These are phyloP conservation scores for Plectosphaerella cucumerina DNA, from an alignment of 2,329 filamentous ascomycete species.

Conservation along the genomic window DNA sequence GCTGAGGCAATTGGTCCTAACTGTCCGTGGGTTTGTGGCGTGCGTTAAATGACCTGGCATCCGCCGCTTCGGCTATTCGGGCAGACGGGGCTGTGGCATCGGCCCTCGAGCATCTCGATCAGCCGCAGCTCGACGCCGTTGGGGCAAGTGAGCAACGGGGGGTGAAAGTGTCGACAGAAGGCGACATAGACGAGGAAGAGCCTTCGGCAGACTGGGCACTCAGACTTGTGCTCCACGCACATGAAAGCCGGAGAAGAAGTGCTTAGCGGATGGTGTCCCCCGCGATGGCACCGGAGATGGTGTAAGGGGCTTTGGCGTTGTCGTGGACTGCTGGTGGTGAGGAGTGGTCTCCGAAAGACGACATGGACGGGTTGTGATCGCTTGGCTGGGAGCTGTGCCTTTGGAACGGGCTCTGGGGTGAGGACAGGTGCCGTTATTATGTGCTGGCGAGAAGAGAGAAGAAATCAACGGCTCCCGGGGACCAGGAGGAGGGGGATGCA, in stretches of 20 bases:
- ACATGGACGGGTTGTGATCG: conserved; percentile 9
- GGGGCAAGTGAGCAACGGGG: conserved; percentile 44
- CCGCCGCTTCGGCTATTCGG: conserved; percentile 54
- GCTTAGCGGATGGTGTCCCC: background rate
- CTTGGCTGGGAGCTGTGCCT: too few species aligned
- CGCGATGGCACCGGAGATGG: background rate
- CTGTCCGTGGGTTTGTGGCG: background rate
- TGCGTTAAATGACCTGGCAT: conserved; percentile 45
- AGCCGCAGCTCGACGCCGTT: conserved; percentile 31
- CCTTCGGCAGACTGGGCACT: conserved; percentile 58
- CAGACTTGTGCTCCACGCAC: conserved; percentile 53
- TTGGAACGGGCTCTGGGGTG: background rate
- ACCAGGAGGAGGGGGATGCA: background rate
- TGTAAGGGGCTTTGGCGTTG: conserved; percentile 1
- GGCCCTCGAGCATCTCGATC: conserved; percentile 46
- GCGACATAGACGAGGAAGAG: conserved; percentile 54
- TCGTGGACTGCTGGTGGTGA: background rate
- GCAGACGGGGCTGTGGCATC: conserved; percentile 55
- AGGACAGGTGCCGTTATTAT: background rate
- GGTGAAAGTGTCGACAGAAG: conserved; percentile 49
- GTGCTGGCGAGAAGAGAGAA: background rate
- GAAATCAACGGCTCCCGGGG: background rate
- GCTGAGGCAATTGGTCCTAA: background rate
- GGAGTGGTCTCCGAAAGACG: conserved; percentile 4
- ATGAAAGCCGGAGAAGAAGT: conserved; percentile 39